These are phyloP conservation scores for Ophiostoma novo-ulmi DNA, from an alignment of 2,329 filamentous ascomycete species.

Conservation along the genomic window DNA sequence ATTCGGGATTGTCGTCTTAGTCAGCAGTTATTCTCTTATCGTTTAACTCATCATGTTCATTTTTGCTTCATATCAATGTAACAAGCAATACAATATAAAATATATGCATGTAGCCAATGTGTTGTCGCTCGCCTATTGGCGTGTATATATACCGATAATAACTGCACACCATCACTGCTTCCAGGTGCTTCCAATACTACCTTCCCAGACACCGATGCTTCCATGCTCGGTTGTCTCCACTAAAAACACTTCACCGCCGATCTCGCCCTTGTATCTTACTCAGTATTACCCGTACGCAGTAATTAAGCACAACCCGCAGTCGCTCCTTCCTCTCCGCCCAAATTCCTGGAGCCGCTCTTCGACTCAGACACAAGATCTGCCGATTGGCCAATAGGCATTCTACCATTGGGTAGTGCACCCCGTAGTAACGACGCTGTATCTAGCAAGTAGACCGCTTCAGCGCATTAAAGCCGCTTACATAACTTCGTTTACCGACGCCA, in stretches of 20 bases:
- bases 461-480: background rate
- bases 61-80: too few relatives aligned
- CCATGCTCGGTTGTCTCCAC: background rate
- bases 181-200: background rate
- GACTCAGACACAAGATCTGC: background rate
- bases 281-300: background rate
- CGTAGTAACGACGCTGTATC: background rate
- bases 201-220: slow-evolving; percentile 5
- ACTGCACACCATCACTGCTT: background rate
- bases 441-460: background rate
- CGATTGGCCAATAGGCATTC: slow-evolving; percentile 18
- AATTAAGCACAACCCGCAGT: slow-evolving; percentile 1
- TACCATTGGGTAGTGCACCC: slow-evolving; percentile 8
- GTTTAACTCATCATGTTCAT: too few relatives aligned
- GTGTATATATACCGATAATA: background rate
- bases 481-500: background rate
- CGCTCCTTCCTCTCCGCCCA: slow-evolving; percentile 5
- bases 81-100: too few relatives aligned
- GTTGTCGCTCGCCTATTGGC: background rate
- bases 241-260: slow-evolving; percentile 20
- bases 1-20: background rate
- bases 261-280: slow-evolving; percentile 18
- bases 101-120: background rate
- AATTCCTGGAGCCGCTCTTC: slow-evolving; percentile 13
- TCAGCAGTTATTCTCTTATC: background rate